Conservation (phyloP, 345 rosid species). For the Erucastrum elatum region DNA sequence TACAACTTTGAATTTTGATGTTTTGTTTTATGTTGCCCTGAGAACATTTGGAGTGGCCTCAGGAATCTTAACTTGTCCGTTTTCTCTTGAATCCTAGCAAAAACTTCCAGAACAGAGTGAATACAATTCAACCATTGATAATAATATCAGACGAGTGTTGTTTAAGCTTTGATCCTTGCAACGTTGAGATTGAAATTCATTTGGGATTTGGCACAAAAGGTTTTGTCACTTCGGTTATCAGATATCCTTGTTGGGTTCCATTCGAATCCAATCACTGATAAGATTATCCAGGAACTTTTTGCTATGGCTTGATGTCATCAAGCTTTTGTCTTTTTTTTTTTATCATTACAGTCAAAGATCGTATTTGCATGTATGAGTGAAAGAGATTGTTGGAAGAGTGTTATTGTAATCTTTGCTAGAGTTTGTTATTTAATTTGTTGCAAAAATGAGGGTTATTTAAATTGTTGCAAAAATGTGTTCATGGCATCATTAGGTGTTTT, state of each 20-base stretch:
- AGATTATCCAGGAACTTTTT: background rate
- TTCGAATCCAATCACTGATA: background rate
- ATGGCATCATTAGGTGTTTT: no score
- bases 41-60: background rate
- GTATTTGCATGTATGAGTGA: background rate
- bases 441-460: background rate
- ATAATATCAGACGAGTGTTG: no score
- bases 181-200: background rate
- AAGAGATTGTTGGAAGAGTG: background rate
- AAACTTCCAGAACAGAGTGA: no score
- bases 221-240: background rate
- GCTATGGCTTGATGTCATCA: background rate
- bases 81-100: no score
- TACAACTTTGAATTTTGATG: no score
- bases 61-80: background rate
- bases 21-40: no score
- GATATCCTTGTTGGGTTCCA: background rate
- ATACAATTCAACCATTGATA: no score
- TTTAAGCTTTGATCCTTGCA: no score
- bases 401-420: no score
- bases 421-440: no score
- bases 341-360: background rate
- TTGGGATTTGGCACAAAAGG: background rate
- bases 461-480: background rate
- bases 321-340: background rate